Evolutionary conservation across 2,329 filamentous ascomycete species (phyloP).

Genomic region (Colletotrichum camelliae): DNA sequence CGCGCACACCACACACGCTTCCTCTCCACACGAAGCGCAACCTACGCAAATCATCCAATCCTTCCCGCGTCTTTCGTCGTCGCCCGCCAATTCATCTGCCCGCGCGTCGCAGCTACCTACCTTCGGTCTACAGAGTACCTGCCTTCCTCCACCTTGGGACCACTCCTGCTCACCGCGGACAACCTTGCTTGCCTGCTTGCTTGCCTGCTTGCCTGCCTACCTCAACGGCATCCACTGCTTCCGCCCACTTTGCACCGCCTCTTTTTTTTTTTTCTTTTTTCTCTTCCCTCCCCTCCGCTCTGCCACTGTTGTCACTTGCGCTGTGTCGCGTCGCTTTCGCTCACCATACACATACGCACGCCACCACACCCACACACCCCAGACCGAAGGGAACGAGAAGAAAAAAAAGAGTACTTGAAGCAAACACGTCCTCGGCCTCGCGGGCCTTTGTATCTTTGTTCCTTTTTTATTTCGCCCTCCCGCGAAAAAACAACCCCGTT

Average conservation of each 20-base stretch:
- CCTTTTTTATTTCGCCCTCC: constrained; percentile 12
- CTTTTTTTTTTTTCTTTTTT: neutral
- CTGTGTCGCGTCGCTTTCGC: constrained; percentile 7
- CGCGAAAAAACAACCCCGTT: neutral
- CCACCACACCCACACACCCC: neutral
- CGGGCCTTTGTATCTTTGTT: constrained; percentile 23
- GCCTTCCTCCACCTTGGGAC: neutral
- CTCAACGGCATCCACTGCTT: neutral
- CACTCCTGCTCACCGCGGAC: neutral
- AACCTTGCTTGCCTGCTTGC: neutral
- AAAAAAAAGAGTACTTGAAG: constrained; percentile 22
- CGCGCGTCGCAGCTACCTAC: neutral
- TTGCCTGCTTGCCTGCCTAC: neutral
- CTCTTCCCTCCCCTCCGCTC: neutral
- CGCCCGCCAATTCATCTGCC: neutral
- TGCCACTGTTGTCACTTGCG: neutral
- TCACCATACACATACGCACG: neutral
- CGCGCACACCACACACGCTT: neutral
- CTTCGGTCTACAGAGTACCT: neutral
- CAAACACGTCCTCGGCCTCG: constrained; percentile 22
- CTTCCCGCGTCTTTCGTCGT: neutral
- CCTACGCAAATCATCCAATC: neutral
- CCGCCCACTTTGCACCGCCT: constrained; percentile 1
- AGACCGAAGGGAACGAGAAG: neutral
- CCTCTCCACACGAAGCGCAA: neutral